These are phyloP conservation scores for Syzygium grande DNA, from an alignment of 345 rosid species.

Conservation along the genomic window DNA sequence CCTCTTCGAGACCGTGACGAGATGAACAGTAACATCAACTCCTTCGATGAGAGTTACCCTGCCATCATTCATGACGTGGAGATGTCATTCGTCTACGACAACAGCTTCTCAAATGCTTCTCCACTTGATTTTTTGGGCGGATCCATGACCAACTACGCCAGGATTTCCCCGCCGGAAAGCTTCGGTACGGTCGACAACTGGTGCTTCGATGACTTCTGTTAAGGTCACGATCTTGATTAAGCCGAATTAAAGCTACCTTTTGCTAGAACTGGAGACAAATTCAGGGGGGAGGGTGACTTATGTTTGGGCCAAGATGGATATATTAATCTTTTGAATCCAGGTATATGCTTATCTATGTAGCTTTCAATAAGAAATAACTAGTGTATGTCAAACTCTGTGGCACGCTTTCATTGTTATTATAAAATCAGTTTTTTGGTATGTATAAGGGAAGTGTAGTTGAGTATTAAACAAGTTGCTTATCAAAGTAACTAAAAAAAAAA, in stretches of 20 bases:
- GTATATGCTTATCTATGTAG: neutral
- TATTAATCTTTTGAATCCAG: neutral
- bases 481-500: neutral
- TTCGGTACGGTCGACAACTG: constrained; percentile 78
- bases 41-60: constrained; percentile 33
- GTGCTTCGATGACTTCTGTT: constrained; percentile 69
- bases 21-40: constrained; percentile 23
- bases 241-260: neutral
- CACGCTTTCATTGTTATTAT: neutral
- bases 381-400: neutral
- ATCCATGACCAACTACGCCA: constrained; percentile 46
- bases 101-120: constrained; percentile 57
- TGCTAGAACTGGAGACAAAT: neutral
- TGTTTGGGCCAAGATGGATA: neutral
- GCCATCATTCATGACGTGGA: constrained; percentile 32
- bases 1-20: constrained; percentile 29
- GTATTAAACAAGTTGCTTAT: too few relatives aligned
- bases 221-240: neutral
- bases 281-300: neutral
- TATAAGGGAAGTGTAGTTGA: neutral
- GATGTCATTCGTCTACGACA: constrained; percentile 76
- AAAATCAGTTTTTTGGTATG: neutral
- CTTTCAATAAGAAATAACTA: neutral
- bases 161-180: constrained; percentile 44
- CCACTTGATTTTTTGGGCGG: constrained; percentile 88